Evolutionary conservation across 139 green algal genomes (phyloP).

Genomic region (Zygnema circumcarinatum): DNA sequence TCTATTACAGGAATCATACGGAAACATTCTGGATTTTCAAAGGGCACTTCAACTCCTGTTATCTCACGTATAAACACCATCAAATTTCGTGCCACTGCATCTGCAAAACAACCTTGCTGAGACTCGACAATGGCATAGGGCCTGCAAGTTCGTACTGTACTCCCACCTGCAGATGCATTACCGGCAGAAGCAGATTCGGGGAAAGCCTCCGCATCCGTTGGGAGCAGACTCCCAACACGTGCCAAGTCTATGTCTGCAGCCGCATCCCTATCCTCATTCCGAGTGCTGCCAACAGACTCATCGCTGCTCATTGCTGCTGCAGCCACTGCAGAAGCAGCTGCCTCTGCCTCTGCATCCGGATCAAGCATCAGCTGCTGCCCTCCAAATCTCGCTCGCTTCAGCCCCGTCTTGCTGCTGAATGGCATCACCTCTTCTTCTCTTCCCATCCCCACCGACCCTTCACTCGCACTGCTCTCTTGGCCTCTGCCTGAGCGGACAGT

Average conservation of each 20-base stretch:
- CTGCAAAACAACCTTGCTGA: background rate
- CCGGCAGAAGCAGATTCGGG: background rate
- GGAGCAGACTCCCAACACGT: background rate
- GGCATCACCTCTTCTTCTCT: background rate
- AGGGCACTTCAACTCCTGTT: background rate
- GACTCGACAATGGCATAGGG: no score
- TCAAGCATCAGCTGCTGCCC: background rate
- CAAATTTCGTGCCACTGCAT: background rate
- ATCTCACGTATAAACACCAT: background rate
- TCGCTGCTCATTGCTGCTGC: conserved; percentile 13
- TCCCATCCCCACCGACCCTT: background rate
- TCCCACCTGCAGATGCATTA: background rate
- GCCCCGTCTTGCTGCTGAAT: background rate
- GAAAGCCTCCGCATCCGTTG: conserved; percentile 9
- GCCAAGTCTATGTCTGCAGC: conserved; percentile 19
- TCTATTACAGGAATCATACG: background rate
- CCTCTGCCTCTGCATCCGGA: conserved; percentile 14
- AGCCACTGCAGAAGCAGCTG: conserved; percentile 23
- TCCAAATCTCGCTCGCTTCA: background rate
- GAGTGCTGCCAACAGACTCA: conserved; percentile 17
- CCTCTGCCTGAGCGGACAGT: background rate
- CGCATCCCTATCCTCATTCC: conserved; percentile 16
- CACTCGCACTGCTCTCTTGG: background rate
- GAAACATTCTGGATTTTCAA: background rate
- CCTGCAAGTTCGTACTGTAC: no score